These are phyloP conservation scores for Cercospora sojina DNA, from an alignment of 2,329 filamentous ascomycete species.

Conservation along the genomic window DNA sequence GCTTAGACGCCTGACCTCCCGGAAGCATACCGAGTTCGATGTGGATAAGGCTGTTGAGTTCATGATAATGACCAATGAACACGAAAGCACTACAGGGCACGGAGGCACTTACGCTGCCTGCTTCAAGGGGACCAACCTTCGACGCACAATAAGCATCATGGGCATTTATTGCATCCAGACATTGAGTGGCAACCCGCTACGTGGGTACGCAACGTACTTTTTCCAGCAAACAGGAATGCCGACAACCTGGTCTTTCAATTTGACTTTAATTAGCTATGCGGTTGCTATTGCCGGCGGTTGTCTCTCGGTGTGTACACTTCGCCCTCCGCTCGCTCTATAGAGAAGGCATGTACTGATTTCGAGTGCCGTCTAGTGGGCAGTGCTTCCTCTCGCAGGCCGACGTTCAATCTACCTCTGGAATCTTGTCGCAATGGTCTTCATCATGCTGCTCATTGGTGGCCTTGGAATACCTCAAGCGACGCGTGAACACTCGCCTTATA, in stretches of 20 bases:
- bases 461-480: slow-evolving; percentile 20
- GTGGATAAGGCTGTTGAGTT: slow-evolving; percentile 28
- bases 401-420: slow-evolving; percentile 38
- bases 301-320: slow-evolving; percentile 22
- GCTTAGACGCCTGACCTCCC: slow-evolving; percentile 32
- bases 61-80: slow-evolving; percentile 28
- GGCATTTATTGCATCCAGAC: slow-evolving; percentile 37
- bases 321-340: not conserved
- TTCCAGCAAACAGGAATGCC: slow-evolving; percentile 40
- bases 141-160: slow-evolving; percentile 39
- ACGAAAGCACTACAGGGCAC: slow-evolving; percentile 33
- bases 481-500: slow-evolving; percentile 10
- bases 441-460: slow-evolving; percentile 30
- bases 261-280: slow-evolving; percentile 42
- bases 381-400: slow-evolving; percentile 36
- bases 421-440: slow-evolving; percentile 20
- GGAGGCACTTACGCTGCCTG: slow-evolving; percentile 37
- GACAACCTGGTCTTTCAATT: slow-evolving; percentile 28
- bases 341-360: not conserved
- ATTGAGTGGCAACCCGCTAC: slow-evolving; percentile 37
- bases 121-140: slow-evolving; percentile 38
- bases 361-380: slow-evolving; percentile 32
- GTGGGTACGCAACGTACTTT: slow-evolving; percentile 40
- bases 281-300: slow-evolving; percentile 37
- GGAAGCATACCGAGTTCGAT: slow-evolving; percentile 24